Evolutionary conservation across 257 asterid genomes (phyloP), one percentile per base, ranked within the genome.

Genomic region (Lycium barbarum): DNA sequence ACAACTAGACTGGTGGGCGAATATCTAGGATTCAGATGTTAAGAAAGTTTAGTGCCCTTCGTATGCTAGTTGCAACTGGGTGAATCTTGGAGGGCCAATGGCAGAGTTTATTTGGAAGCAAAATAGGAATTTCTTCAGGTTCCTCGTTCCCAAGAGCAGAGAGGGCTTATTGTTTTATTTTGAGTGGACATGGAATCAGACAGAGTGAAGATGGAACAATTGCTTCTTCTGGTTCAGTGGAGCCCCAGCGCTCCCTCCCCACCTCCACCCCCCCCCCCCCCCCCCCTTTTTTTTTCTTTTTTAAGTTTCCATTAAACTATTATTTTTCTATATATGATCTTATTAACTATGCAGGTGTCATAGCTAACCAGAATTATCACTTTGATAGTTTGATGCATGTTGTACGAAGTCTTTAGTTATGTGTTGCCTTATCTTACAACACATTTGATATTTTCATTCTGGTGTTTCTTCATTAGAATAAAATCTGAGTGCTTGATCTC

Each of bases 401-500:
- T 79, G 22, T 81, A 36, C 45, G 36, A 38, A 45, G 7, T 45
- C 67, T 84, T 83, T 85, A 61, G 53, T 80, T 80, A 22, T 71
- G 14, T 51, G 72, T 74, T 51, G 83, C 84, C 81, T 84, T 80
- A n/a, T 40, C 63, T 66, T 62, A 61, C n/a, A 45, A 70, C 66
- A 43, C 80, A 35, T 87, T 78, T 78, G 82, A 78, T 78, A 33
- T 26, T 49, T 53, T 9, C 65, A 78, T 3, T 53, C 63, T 78
- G 14, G 47, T 78, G 47, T 33, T 53, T 2, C 9, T 78, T 33
- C 82, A 3, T 53, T 53, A 43, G 40, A 51, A 78, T 7, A 53
- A 78, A 78, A 7, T 78, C 45, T 89, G 82, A 58, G 67, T 61
- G 58, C 84, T 82, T 82, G 38, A 57, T 59, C 57, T 81, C 84